Base-by-base conservation (phyloP, 345 rosid genomes). In the Microcos paniculata region DNA sequence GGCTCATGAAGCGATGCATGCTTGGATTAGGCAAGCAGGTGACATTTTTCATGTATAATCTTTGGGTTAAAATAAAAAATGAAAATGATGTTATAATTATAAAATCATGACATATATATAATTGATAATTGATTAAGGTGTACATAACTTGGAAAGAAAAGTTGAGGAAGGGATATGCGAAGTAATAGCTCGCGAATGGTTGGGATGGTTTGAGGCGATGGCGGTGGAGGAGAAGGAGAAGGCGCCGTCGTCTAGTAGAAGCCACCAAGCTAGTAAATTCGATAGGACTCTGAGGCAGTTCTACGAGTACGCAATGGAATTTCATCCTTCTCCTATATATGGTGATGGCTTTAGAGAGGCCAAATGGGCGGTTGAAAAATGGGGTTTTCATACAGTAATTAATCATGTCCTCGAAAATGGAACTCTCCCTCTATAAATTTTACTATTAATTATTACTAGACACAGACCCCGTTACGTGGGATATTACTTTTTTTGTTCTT, bases 261-360 rank as follows among this genome's bases (percentile, higher is more conserved):
- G 26, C 57, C 24, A 52, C 11, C 7, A n/a, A 7, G 56, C 73
- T n/a, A n/a, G n/a, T 31, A 31, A 68, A 23, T 76, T 10, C 28
- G 43, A 0, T 0, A 76, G 57, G 61, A 57, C 46, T 5, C 31
- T 68, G 68, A 57, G 45, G n/a, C 7, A 8, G n/a, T 58, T 65
- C 4, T 76, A 8, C 45, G n/a, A 57, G 28, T 48, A 21, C 7
- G 12, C 4, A 1, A 67, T 68, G 24, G 74, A 69, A 68, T 15
- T n/a, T 13, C 40, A 42, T 55, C 18, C 28, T 11, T 43, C 52
- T n/a, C 46, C 2, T 10, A 57, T 19, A 6, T 76, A 58, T 48
- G 68, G 74, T 10, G 74, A 76, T 28, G 75, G 79, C 16, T 77
- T 77, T 48, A 69, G 75, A 12, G 61, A 70, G 24, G 75, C 70